Conservation (phyloP, 2,329 filamentous ascomycete genomes). For the Talaromyces funiculosus region DNA sequence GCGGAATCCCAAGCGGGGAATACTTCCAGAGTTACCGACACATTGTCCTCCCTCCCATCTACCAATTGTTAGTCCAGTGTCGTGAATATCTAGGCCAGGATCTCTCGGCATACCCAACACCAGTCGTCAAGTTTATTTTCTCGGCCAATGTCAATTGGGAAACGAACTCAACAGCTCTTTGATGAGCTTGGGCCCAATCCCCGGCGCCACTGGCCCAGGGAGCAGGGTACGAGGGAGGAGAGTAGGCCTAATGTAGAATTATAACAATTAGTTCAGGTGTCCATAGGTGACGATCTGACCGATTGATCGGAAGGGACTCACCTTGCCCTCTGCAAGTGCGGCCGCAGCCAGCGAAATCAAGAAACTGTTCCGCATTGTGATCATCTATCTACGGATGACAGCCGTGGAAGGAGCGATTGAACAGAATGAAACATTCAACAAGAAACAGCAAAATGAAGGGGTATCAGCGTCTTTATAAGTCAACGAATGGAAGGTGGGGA, state of each 20-base stretch:
- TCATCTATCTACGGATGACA: background rate
- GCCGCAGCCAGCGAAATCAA: slow-evolving; percentile 28
- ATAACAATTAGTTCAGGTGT: background rate
- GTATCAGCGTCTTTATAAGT: background rate
- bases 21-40: slow-evolving; percentile 62
- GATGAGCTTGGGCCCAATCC: slow-evolving; percentile 70
- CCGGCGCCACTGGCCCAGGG: slow-evolving; percentile 77
- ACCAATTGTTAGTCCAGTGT: background rate
- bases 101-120: slow-evolving; percentile 60
- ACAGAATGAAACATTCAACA: background rate
- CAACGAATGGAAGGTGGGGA: background rate
- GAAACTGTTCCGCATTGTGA: slow-evolving; percentile 33
- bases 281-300: too few relatives aligned
- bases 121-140: slow-evolving; percentile 93
- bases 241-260: slow-evolving; percentile 30
- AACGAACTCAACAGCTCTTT: slow-evolving; percentile 71
- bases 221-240: slow-evolving; percentile 71
- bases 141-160: slow-evolving; percentile 75
- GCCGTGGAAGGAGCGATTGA: background rate
- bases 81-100: background rate
- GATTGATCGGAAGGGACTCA: slow-evolving; percentile 16
- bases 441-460: background rate
- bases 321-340: slow-evolving; percentile 29
- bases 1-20: slow-evolving; percentile 53
- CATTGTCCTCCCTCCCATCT: slow-evolving; percentile 66